Evolutionary conservation across 805 yeast species (phyloP).

Genomic region (Candida easanensis): DNA sequence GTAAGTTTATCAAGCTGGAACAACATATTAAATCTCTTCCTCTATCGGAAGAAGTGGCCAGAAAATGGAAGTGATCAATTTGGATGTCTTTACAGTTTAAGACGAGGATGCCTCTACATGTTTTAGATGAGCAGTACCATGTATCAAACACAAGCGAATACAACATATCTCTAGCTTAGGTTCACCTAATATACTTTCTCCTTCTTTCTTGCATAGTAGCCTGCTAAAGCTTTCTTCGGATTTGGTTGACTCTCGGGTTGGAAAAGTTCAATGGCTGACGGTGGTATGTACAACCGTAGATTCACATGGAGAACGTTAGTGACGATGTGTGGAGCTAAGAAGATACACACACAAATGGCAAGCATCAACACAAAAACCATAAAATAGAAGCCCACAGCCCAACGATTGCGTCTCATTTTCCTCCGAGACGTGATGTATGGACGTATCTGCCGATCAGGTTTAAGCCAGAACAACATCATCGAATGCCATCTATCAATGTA

Average conservation of each 20-base stretch:
- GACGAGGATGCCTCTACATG: too few species aligned
- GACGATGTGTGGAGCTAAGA: slow-evolving; percentile 40
- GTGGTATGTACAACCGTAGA: slow-evolving; percentile 40
- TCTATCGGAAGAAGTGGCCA: too few species aligned
- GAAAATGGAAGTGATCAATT: too few species aligned
- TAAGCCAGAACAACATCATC: slow-evolving; percentile 56
- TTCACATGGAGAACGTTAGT: slow-evolving; percentile 37
- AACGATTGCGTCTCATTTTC: slow-evolving; percentile 39
- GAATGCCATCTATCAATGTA: slow-evolving; percentile 59
- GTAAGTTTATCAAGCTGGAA: slow-evolving; percentile 5
- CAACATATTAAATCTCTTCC: neutral
- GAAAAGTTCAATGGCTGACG: slow-evolving; percentile 27
- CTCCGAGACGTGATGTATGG: slow-evolving; percentile 43
- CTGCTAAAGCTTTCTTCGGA: slow-evolving; percentile 22
- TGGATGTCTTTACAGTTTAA: too few species aligned
- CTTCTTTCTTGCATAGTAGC: slow-evolving; percentile 13
- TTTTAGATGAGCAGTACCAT: too few species aligned
- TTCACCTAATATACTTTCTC: slow-evolving; percentile 1
- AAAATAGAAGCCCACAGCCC: slow-evolving; percentile 32
- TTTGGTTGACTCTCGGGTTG: slow-evolving; percentile 40
- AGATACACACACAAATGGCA: slow-evolving; percentile 30
- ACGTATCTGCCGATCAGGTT: slow-evolving; percentile 47
- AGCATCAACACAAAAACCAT: slow-evolving; percentile 35
- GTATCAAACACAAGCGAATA: too few species aligned
- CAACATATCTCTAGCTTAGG: too few species aligned